Evolutionary conservation across 768 basidiomycete species (phyloP), one percentile per base, ranked within the genome.

Genomic region (Leccinum longicurvipes): DNA sequence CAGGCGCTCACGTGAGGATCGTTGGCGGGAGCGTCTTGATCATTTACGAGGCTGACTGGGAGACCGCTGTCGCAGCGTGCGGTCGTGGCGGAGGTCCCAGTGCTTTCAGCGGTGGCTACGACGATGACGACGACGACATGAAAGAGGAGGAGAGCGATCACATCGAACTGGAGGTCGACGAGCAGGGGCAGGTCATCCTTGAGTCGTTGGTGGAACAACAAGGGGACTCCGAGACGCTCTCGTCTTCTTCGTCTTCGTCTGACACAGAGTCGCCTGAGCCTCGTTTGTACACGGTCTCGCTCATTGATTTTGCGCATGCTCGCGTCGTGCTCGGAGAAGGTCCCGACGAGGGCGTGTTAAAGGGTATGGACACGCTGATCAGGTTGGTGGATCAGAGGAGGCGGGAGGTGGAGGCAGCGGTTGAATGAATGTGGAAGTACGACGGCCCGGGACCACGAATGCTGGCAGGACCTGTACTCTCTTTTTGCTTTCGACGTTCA

Each of bases 241-340:
- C 36, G 62, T n/a, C 44, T 32, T 53, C 79, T 75, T 29, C 77
- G 77, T 17, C 80, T 83, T 29, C 66, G 3, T 39, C 36, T 11
- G 41, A 10, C 21, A n/a, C 14, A 8, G 60, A 60, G 9, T 24
- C 44, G 23, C 34, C n/a, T n/a, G n/a, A 17, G 6, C 55, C 59
- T n/a, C 58, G 67, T 50, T 50, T 63, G 47, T 87, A 81, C 59
- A 75, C 78, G 14, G 77, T 97, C 57, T 87, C 86, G 60, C 73
- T 97, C 60, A 98, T 98, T 61, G 96, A 99, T 74, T 98, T 99
- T 69, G 95, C 94, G 7, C 96, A 98, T 70, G 88, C 93, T 2
- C 74, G 80, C 23, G 59, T 89, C 12, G 77, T 72, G 7, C 80
- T 83, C 0, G 91, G 88, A 0, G 63, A 83, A 62, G 95, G 94